Evolutionary conservation across 768 basidiomycete genomes (phyloP).

Genomic region (Pleurotus cornucopiae): DNA sequence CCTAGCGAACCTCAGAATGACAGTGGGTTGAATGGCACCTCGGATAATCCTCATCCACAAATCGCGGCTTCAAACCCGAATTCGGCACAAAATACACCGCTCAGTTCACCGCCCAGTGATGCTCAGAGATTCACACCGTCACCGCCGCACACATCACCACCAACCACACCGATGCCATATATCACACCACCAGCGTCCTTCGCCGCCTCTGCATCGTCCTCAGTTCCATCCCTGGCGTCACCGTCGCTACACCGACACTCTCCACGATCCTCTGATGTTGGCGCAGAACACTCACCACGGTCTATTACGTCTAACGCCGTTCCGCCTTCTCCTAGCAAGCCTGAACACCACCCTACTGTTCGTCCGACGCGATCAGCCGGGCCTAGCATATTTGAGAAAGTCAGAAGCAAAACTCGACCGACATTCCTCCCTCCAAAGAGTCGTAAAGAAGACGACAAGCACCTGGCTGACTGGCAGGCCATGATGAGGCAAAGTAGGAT

Average conservation of each 20-base stretch:
- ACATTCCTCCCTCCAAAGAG: constrained; percentile 80
- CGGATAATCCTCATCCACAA: neutral
- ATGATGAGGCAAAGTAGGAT: constrained; percentile 84
- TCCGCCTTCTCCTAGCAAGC: neutral
- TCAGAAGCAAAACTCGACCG: constrained; percentile 82
- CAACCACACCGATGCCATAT: constrained; percentile 12
- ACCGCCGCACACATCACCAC: neutral
- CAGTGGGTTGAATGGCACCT: neutral
- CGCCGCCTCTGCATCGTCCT: neutral
- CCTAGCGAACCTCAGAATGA: neutral
- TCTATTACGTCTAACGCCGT: neutral
- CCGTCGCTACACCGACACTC: constrained; percentile 12
- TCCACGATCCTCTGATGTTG: constrained; percentile 19
- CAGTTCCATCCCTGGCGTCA: constrained; percentile 1
- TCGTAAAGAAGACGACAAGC: constrained; percentile 73
- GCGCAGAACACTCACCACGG: constrained; percentile 15
- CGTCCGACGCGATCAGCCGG: constrained; percentile 51
- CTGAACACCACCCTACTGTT: constrained; percentile 26
- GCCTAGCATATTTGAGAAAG: constrained; percentile 72
- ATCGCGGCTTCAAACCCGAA: neutral
- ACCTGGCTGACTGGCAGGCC: constrained; percentile 78
- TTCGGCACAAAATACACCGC: neutral
- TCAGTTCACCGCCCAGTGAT: neutral
- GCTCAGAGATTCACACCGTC: neutral
- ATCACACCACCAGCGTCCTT: neutral